Base-by-base conservation (phyloP, 345 rosid species). In the Streptanthus diversifolius region DNA sequence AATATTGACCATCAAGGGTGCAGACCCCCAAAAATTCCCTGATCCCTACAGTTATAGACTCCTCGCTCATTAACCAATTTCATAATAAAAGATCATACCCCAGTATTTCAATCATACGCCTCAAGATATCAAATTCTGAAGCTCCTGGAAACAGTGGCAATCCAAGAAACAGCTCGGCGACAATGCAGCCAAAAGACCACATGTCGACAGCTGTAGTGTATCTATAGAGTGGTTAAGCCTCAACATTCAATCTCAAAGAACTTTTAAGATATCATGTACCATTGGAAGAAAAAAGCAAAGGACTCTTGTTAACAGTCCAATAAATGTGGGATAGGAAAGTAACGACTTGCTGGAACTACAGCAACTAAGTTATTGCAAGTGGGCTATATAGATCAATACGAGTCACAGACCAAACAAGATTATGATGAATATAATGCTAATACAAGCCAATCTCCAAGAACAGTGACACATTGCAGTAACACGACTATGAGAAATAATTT, bases 141-240 rank as follows among this genome's bases (percentile, higher is more conserved):
- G 93, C 97, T 81, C 99, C 99, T 45, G 99, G 98, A 79, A 95
- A 95, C 44, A 95, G 83, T 5, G 99, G 99, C 83, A 92, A 80
- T 71, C 99, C 99, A 67, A 95, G 88, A 83, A 90, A 95, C 69
- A 95, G 81, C 77, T 95, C 99, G n/a, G 99, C 99, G 2, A 95
- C 99, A 76, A 95, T 90, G 87, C 99, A 95, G 45, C 99, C 99
- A 70, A 91, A 87, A 79, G 99, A 95, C 99, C 98, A 95, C 99
- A 95, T 95, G 81, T 95, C 99, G 63, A 92, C 92, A 75, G 92
- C 90, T 7, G 98, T 92, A 32, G 97, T 86, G 82, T 95, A 95
- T 92, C 99, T 95, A 66, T 32, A 81, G 57, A 75, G 61, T 61
- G 47, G 81, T 87, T 80, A 91, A 85, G 86, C 29, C 76, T 68